Evolutionary conservation across 768 basidiomycete genomes (phyloP).

Genomic region (Neoboletus magnificus): DNA sequence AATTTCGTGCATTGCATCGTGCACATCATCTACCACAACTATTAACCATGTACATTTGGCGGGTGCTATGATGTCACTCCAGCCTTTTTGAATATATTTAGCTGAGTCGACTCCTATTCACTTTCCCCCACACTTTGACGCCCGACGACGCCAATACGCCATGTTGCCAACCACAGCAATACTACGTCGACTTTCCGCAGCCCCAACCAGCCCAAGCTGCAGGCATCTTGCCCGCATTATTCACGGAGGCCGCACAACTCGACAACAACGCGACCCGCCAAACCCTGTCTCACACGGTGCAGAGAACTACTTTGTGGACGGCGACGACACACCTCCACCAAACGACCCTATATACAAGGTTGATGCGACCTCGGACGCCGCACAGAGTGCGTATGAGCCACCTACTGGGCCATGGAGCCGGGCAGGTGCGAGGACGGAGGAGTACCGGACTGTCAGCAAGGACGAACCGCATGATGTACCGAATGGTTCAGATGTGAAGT

Average conservation of each 20-base stretch:
- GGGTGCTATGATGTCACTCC: constrained; percentile 16
- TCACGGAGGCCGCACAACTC: not conserved
- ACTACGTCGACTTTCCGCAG: constrained; percentile 2
- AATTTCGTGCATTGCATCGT: not conserved
- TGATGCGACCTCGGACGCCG: constrained; percentile 41
- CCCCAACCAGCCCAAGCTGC: not conserved
- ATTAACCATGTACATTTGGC: not conserved
- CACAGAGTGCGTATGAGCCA: constrained; percentile 48
- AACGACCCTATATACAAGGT: constrained; percentile 45
- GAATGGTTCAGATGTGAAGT: not conserved
- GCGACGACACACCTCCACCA: constrained; percentile 41
- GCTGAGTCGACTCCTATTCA: not conserved
- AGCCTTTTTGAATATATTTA: not conserved
- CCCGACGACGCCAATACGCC: not conserved
- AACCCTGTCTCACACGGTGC: constrained; percentile 28
- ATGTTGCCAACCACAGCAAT: constrained; percentile 3
- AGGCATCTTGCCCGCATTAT: constrained; percentile 1
- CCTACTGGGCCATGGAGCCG: constrained; percentile 46
- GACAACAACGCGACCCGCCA: not conserved
- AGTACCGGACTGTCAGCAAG: constrained; percentile 25
- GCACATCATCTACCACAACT: not conserved
- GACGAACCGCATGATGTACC: constrained; percentile 26
- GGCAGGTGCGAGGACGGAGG: constrained; percentile 36
- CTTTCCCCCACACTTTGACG: not conserved
- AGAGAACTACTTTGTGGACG: constrained; percentile 48